phyloP scores from a whole-genome alignment of 2,329 filamentous ascomycete species.

The Aureobasidium zeae region DNA sequence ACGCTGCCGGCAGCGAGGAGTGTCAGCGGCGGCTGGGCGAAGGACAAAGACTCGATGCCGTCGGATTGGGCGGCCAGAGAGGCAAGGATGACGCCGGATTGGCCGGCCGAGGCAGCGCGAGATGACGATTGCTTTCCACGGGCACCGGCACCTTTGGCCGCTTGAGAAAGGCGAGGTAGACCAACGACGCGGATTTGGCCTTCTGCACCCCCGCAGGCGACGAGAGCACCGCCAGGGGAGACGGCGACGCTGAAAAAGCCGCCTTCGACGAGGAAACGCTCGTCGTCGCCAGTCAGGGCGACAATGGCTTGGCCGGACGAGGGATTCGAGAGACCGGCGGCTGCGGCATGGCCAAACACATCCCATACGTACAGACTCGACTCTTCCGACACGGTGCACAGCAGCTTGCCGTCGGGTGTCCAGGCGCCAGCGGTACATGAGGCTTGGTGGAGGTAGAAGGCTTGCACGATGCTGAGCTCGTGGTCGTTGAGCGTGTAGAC shows the following conservation, averaged over 20 bases:
- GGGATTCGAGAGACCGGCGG: conserved; percentile 46
- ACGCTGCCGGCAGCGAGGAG: conserved; percentile 55
- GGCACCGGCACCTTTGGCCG: conserved; percentile 37
- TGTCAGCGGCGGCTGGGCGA: conserved; percentile 51
- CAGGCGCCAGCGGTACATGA: conserved; percentile 84
- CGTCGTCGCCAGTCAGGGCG: conserved; percentile 67
- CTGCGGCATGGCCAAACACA: conserved; percentile 70
- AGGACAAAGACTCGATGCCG: conserved; percentile 67
- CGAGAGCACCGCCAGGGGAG: conserved; percentile 67
- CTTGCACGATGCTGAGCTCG: conserved; percentile 75
- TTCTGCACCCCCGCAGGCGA: conserved; percentile 79
- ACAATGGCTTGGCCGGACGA: conserved; percentile 54
- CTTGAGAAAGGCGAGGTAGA: conserved; percentile 54
- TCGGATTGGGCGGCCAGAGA: conserved; percentile 70
- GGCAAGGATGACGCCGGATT: conserved; percentile 67
- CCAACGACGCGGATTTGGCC: conserved; percentile 79
- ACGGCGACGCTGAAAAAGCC: conserved; percentile 83
- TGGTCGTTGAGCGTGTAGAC: conserved; percentile 75
- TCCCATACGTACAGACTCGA: conserved; percentile 87
- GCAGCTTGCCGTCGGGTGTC: conserved; percentile 75
- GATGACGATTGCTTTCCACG: conserved; percentile 40
- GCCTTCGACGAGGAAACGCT: conserved; percentile 85
- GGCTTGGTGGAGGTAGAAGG: conserved; percentile 82
- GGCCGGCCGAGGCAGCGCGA: conserved; percentile 40
- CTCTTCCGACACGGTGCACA: conserved; percentile 86